Evolutionary conservation across 2,329 filamentous ascomycete species (phyloP), one percentile per base, ranked within the genome.

Genomic region (Cercospora canescens): DNA sequence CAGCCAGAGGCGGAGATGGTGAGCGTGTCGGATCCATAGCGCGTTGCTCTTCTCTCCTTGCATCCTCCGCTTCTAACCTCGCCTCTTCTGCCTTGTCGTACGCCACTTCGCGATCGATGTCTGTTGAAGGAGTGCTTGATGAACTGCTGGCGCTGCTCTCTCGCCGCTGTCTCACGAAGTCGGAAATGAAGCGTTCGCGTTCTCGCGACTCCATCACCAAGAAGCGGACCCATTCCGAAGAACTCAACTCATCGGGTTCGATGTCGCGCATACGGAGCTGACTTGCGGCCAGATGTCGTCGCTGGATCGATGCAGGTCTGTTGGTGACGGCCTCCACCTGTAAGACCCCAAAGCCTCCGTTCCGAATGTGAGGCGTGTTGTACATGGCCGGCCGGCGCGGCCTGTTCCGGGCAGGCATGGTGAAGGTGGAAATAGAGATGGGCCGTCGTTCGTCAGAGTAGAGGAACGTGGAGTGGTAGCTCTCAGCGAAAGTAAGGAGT

Each of bases 271-370:
- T 77, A 50, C 75, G 75, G 8, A 77, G 70, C 60, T 75, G 71
- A 39, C 69, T 72, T 18, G 75, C 75, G 52, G 75, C 75, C 21
- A 76, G 69, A 56, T 77, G 75, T 21, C 75, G 71, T 34, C 75
- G 75, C 21, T 75, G 74, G 62, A 77, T 76, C 21, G 75, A 76
- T 12, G 72, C 66, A 3, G 75, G 74, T 1, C 75, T 71, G 57
- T 77, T 76, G 5, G 75, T 75, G 62, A 76, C 63, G 6, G 75
- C 74, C 67, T 77, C 75, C 52, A 77, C 74, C 66, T 77, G 75
- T 4, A 77, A 67, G 9, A 73, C 74, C 11, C 75, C 75, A 57
- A 77, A 76, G 55, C 75, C 75, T 55, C 75, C 75, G 18, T 71
- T 76, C 50, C 75, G 70, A 64, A 77, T 76, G 28, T 70, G 68